These are phyloP conservation scores for Calonectria ilicicola DNA, from an alignment of 2,329 filamentous ascomycete species.

Conservation along the genomic window DNA sequence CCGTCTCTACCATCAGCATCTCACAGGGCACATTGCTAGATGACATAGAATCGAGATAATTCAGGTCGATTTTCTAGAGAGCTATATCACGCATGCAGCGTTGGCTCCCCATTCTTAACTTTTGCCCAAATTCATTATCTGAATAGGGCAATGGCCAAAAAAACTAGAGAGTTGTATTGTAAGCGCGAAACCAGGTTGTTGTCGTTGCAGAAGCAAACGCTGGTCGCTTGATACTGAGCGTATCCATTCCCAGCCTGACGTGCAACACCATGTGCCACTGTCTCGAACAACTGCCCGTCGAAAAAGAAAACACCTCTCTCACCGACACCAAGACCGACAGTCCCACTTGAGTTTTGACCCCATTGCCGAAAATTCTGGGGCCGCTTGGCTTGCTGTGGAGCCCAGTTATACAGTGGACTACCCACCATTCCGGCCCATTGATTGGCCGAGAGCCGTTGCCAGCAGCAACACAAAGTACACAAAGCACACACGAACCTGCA, in stretches of 20 bases:
- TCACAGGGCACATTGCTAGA: not conserved
- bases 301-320: not conserved
- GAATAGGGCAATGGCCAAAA: not conserved
- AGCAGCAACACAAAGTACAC: slow-evolving; percentile 53
- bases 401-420: not conserved
- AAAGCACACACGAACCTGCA: slow-evolving; percentile 39
- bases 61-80: not conserved
- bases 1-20: not conserved
- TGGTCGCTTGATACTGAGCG: not conserved
- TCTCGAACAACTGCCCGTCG: not conserved
- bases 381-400: not conserved
- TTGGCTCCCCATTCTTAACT: not conserved
- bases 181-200: not conserved
- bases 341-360: not conserved
- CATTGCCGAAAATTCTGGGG: not conserved
- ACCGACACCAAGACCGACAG: not conserved
- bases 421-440: not conserved
- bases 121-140: not conserved
- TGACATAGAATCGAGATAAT: not conserved
- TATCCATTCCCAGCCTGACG: not conserved
- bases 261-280: not conserved
- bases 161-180: not conserved
- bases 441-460: slow-evolving; percentile 38
- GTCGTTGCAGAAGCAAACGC: not conserved
- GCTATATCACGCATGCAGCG: not conserved